These are phyloP conservation scores for Massarina eburnea DNA, from an alignment of 2,329 filamentous ascomycete genomes.

Conservation along the genomic window DNA sequence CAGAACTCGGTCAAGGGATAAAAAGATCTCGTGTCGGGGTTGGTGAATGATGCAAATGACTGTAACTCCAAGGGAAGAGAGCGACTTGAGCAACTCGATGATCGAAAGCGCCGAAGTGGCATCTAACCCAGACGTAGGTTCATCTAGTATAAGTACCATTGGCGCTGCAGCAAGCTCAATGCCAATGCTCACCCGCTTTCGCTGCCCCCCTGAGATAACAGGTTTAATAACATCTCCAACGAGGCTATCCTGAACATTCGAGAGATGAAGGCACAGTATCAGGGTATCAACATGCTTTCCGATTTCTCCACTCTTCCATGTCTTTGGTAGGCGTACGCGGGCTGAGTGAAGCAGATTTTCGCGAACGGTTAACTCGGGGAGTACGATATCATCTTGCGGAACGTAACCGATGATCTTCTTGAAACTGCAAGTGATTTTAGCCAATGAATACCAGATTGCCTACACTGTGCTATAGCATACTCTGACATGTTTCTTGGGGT, in stretches of 20 bases:
- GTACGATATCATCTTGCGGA: constrained; percentile 62
- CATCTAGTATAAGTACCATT: constrained; percentile 46
- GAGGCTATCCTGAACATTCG: constrained; percentile 54
- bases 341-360: constrained; percentile 65
- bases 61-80: constrained; percentile 58
- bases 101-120: constrained; percentile 59
- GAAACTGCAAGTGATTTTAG: too few relatives aligned
- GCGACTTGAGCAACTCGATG: constrained; percentile 56
- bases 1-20: constrained; percentile 58
- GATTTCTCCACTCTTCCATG: constrained; percentile 55
- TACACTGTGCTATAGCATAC: too few relatives aligned
- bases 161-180: constrained; percentile 43
- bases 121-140: constrained; percentile 81
- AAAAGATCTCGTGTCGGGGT: constrained; percentile 61
- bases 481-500: too few relatives aligned
- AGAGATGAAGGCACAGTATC: constrained; percentile 31
- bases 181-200: constrained; percentile 63
- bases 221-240: constrained; percentile 57
- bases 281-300: constrained; percentile 7
- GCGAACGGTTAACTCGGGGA: constrained; percentile 61
- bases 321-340: constrained; percentile 55
- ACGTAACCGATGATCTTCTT: constrained; percentile 65
- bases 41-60: constrained; percentile 64
- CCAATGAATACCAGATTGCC: too few relatives aligned
- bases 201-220: constrained; percentile 61